Evolutionary conservation across 2,329 filamentous ascomycete genomes (phyloP).

Genomic region (Leptographium wingfieldii): DNA sequence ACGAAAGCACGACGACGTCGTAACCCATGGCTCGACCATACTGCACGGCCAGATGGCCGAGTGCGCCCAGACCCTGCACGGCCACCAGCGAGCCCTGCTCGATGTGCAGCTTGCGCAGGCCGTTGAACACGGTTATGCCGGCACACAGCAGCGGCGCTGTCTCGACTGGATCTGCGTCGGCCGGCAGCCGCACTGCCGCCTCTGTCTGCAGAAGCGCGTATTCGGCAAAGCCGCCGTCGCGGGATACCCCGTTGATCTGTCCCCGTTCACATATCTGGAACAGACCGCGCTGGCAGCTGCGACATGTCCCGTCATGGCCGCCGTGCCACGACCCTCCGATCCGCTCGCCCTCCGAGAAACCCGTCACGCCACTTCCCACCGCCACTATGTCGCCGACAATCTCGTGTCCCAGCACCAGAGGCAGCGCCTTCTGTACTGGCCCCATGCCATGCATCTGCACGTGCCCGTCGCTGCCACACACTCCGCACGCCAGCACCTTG

Average conservation of each 20-base stretch:
- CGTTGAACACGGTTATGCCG: conserved; percentile 51
- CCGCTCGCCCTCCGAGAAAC: conserved; percentile 50
- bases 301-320: conserved; percentile 49
- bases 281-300: conserved; percentile 46
- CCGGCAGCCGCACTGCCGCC: conserved; percentile 44
- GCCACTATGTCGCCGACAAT: conserved; percentile 54
- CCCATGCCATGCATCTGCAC: conserved; percentile 33
- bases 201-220: conserved; percentile 49
- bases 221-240: conserved; percentile 56
- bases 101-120: conserved; percentile 40
- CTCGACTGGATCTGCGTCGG: conserved; percentile 36
- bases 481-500: conserved; percentile 59
- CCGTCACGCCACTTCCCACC: conserved; percentile 42
- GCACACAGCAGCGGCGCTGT: conserved; percentile 51
- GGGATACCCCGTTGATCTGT: conserved; percentile 50
- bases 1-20: conserved; percentile 51
- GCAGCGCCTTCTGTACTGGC: conserved; percentile 41
- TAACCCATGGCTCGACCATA: conserved; percentile 68
- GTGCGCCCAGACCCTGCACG: conserved; percentile 58
- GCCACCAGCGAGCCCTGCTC: conserved; percentile 41
- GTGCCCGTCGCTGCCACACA: conserved; percentile 52
- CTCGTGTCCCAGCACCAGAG: conserved; percentile 58
- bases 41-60: conserved; percentile 67
- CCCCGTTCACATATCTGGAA: conserved; percentile 58
- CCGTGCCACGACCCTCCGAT: conserved; percentile 61